Conservation (phyloP, 768 basidiomycete species). For the Phylloporus rhodoxanthus region DNA sequence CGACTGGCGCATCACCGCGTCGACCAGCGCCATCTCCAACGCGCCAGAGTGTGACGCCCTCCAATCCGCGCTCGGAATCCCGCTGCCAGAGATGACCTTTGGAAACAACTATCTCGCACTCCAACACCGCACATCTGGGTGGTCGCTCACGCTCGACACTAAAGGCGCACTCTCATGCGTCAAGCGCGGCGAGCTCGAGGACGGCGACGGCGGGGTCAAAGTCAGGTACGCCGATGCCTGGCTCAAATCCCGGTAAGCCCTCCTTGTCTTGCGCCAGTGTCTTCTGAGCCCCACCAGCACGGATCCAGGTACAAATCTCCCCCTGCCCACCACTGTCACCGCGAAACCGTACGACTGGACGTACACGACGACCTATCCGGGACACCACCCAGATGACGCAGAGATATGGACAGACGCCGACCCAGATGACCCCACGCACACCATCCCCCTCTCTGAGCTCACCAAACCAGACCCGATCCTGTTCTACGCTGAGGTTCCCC, state of each 20-base stretch:
- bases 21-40: conserved; percentile 75
- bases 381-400: conserved; percentile 36
- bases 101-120: conserved; percentile 74
- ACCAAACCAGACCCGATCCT: conserved; percentile 90
- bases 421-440: conserved; percentile 48
- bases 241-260: conserved; percentile 75
- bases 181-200: conserved; percentile 65
- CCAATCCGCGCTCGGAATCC: conserved; percentile 60
- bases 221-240: conserved; percentile 94
- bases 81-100: conserved; percentile 96
- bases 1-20: conserved; percentile 65
- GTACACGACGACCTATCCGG: conserved; percentile 84
- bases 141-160: conserved; percentile 62
- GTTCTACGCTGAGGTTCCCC: conserved; percentile 93
- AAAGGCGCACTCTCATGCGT: conserved; percentile 65
- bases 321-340: conserved; percentile 63
- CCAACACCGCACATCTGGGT: conserved; percentile 57
- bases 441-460: conserved; percentile 80
- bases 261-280: neutral
- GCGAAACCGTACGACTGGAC: conserved; percentile 98
- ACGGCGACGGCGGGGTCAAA: conserved; percentile 87
- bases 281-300: conserved; percentile 45
- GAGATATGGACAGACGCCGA: conserved; percentile 51
- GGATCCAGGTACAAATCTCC: conserved; percentile 54
- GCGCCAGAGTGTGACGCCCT: conserved; percentile 68